Evolutionary conservation across 441 rosid genomes (phyloP).

Genomic region (Aquilaria agallochum): DNA sequence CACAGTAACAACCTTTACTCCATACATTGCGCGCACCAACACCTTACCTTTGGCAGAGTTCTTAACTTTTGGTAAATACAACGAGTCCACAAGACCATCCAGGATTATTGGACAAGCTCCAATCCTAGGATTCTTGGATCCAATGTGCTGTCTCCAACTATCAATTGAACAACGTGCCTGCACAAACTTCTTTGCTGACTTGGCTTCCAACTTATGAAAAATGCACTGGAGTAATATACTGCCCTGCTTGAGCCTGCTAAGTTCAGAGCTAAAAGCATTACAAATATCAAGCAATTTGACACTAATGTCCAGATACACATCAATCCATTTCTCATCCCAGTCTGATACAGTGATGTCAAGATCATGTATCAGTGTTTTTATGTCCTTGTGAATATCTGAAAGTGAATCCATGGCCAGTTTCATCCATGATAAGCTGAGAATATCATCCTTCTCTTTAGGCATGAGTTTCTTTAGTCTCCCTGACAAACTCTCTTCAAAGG

Average conservation of each 20-base stretch:
- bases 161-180: conserved; percentile 60
- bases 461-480: conserved; percentile 54
- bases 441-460: conserved; percentile 50
- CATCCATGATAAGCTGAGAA: conserved; percentile 85
- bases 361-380: conserved; percentile 65
- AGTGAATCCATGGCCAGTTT: conserved; percentile 69
- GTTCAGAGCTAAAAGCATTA: conserved; percentile 72
- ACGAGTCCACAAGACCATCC: conserved; percentile 43
- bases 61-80: conserved; percentile 80
- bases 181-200: conserved; percentile 35
- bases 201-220: conserved; percentile 60
- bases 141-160: conserved; percentile 63
- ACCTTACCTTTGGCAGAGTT: conserved; percentile 91
- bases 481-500: conserved; percentile 64
- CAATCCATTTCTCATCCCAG: conserved; percentile 96
- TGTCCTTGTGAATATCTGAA: conserved; percentile 54
- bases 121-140: conserved; percentile 59
- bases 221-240: conserved; percentile 75
- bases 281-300: conserved; percentile 86
- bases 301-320: conserved; percentile 82
- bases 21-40: conserved; percentile 79
- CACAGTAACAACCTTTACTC: conserved; percentile 77
- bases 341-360: conserved; percentile 82
- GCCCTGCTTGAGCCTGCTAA: conserved; percentile 77
- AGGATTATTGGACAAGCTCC: conserved; percentile 54